Conservation (phyloP, 208 protist genomes). For the Acanthamoeba royreba region DNA sequence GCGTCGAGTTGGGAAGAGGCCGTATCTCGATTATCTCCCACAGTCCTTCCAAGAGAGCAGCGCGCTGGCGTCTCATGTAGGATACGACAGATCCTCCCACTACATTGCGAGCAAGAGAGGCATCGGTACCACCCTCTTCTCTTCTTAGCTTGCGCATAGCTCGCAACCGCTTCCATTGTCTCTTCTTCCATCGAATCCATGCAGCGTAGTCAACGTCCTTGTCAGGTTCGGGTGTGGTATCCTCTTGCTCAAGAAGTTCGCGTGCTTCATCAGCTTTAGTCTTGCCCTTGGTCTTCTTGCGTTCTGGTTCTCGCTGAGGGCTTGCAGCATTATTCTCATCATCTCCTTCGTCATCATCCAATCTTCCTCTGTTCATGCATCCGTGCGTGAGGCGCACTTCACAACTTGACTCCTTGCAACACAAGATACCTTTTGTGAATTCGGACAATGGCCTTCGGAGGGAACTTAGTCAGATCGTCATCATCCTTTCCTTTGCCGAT, state of each 20-base stretch:
- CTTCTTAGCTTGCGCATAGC: not conserved
- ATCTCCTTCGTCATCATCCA: not conserved
- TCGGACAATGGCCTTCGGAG: conserved; percentile 17
- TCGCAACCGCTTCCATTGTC: conserved; percentile 59
- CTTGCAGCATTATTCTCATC: not conserved
- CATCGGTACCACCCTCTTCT: not conserved
- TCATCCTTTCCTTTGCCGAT: not conserved
- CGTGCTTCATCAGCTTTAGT: conserved; percentile 11
- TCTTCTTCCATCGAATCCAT: conserved; percentile 48
- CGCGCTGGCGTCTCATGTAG: conserved; percentile 7
- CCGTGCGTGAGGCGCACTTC: not conserved
- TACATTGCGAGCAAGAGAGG: not conserved
- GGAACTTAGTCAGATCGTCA: not conserved
- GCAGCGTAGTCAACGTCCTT: not conserved
- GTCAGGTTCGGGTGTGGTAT: conserved; percentile 3
- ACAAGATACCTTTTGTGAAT: conserved; percentile 21
- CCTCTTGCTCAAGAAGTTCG: not conserved
- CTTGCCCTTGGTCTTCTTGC: conserved; percentile 1
- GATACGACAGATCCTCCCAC: not conserved
- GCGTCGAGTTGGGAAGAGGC: not conserved
- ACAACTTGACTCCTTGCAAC: not conserved
- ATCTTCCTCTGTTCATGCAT: not conserved
- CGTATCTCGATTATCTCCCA: conserved; percentile 41
- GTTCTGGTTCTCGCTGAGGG: not conserved
- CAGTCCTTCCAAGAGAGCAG: not conserved